Conservation (phyloP, 1,284 basidiomycete genomes). For the Athelia sp. region DNA sequence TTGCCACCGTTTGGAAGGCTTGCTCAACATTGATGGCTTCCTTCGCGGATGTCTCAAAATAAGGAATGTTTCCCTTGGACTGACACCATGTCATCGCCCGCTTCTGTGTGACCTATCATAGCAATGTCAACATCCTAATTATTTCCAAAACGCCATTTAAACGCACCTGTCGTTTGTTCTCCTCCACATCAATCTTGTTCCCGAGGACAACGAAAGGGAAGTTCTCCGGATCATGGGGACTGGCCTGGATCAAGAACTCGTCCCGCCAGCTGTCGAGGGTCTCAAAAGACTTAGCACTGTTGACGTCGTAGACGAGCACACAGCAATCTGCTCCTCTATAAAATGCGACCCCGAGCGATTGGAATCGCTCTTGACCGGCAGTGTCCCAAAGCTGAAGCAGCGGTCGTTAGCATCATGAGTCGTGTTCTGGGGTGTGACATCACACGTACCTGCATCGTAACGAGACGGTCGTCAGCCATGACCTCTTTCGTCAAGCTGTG, state of each 20-base stretch:
- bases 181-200: constrained; percentile 99
- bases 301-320: constrained; percentile 98
- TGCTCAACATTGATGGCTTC: constrained; percentile 99
- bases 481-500: constrained; percentile 97
- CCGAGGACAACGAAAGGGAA: constrained; percentile 98
- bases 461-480: constrained; percentile 95
- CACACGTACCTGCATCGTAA: constrained; percentile 90
- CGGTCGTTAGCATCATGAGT: constrained; percentile 1
- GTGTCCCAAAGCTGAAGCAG: constrained; percentile 92
- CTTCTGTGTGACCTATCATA: constrained; percentile 89
- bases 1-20: constrained; percentile 98
- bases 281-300: constrained; percentile 97
- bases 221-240: constrained; percentile 97
- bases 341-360: constrained; percentile 97
- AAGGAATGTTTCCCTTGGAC: constrained; percentile 98
- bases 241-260: constrained; percentile 97
- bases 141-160: too few species aligned
- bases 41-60: constrained; percentile 99
- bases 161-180: constrained; percentile 93
- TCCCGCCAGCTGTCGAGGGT: constrained; percentile 97
- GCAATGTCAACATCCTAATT: neutral
- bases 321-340: constrained; percentile 99
- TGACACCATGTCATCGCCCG: constrained; percentile 99
- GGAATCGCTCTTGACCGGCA: constrained; percentile 98
- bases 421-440: constrained; percentile 4